Percentiles rank a stretch among this genome's conserved stretches.
Conservation (phyloP, 192 early-diverging fungal species). For the Coemansia sp. region DNA sequence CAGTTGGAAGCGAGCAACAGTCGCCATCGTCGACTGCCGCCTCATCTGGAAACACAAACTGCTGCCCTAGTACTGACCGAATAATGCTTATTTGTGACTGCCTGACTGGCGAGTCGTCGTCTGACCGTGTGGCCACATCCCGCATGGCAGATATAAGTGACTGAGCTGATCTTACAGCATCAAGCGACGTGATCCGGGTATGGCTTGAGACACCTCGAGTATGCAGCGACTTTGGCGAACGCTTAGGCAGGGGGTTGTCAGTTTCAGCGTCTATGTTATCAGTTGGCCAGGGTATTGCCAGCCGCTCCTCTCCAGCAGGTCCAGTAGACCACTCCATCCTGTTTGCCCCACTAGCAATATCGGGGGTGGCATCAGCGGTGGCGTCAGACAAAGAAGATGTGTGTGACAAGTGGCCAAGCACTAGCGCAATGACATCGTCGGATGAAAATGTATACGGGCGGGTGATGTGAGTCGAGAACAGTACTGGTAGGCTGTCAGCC, state of each 20-base stretch:
- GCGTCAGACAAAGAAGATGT: neutral
- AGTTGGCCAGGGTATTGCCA: neutral
- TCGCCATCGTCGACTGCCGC: neutral
- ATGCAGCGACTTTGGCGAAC: neutral
- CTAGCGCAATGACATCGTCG: constrained; percentile 19
- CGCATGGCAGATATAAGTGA: constrained; percentile 35
- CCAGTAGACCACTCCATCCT: constrained; percentile 7
- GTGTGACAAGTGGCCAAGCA: constrained; percentile 11
- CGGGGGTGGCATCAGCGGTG: neutral
- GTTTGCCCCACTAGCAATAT: neutral
- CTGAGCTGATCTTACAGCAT: constrained; percentile 14
- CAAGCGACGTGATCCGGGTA: neutral
- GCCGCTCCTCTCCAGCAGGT: neutral
- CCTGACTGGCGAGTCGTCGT: constrained; percentile 8
- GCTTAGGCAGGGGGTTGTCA: neutral
- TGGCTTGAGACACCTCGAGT: neutral
- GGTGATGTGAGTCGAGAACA: neutral
- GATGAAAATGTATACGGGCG: constrained; percentile 10
- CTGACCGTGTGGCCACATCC: constrained; percentile 23
- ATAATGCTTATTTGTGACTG: constrained; percentile 10
- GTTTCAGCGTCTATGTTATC: neutral
- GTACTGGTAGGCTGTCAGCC: neutral
- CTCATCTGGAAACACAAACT: constrained; percentile 22
- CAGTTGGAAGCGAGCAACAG: neutral
- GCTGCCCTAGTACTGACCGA: constrained; percentile 4